A percentile compares a stretch with the other conserved stretches of the same genome.
Evolutionary conservation across 495 filamentous ascomycete species (phyloP).

Genomic region (Letharia columbiana): DNA sequence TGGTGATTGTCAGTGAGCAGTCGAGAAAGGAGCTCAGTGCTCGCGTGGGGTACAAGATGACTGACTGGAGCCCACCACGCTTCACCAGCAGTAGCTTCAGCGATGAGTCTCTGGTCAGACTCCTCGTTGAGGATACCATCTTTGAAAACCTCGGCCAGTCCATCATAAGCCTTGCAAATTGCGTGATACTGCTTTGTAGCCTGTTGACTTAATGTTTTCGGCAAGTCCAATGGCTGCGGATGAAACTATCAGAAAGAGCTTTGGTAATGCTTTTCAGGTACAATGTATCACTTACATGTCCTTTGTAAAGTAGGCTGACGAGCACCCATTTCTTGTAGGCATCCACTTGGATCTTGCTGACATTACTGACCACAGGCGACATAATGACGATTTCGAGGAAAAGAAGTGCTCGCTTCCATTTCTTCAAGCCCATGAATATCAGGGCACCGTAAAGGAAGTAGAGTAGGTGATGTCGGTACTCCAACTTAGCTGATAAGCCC

Average conservation of each 20-base stretch:
- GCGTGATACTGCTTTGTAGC: conserved; percentile 50
- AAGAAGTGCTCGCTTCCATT: conserved; percentile 64
- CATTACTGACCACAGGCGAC: conserved; percentile 47
- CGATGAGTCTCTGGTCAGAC: conserved; percentile 45
- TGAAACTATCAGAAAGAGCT: conserved; percentile 19
- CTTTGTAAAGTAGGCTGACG: conserved; percentile 61
- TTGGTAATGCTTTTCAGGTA: conserved; percentile 7
- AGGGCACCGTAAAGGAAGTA: conserved; percentile 75
- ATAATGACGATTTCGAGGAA: conserved; percentile 63
- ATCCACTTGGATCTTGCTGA: conserved; percentile 74
- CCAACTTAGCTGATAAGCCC: conserved; percentile 51
- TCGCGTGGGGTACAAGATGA: conserved; percentile 30
- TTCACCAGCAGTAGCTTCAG: conserved; percentile 48
- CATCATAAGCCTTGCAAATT: conserved; percentile 61
- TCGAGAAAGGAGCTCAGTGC: conserved; percentile 42
- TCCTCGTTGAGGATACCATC: conserved; percentile 29
- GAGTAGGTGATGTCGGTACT: conserved; percentile 52
- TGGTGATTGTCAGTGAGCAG: conserved; percentile 37
- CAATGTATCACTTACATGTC: conserved; percentile 44
- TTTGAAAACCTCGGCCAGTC: conserved; percentile 60
- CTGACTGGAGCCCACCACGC: conserved; percentile 53
- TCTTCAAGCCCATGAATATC: conserved; percentile 62
- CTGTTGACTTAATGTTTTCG: conserved; percentile 37
- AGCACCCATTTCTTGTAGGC: conserved; percentile 92
- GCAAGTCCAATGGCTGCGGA: conserved; percentile 23